phyloP scores from a whole-genome alignment of 345 rosid species.

The Aurinia saxatilis region DNA sequence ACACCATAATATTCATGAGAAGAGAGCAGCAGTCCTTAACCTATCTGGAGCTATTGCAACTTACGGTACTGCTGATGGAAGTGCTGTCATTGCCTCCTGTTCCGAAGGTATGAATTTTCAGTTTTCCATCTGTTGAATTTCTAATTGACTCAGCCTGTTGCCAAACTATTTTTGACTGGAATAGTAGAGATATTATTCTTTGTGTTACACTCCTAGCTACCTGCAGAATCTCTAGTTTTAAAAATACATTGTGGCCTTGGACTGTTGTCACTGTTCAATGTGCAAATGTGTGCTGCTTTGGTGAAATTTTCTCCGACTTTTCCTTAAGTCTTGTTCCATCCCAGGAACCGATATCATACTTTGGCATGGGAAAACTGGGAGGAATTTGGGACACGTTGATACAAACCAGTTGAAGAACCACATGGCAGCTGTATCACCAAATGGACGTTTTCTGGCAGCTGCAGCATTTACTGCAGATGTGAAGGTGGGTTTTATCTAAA shows the following conservation, averaged over 20 bases:
- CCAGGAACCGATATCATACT: constrained; percentile 87
- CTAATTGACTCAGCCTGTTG: background rate
- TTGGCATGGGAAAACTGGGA: constrained; percentile 96
- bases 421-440: constrained; percentile 88
- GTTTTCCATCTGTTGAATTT: background rate
- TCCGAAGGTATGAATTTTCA: constrained; percentile 60
- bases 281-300: background rate
- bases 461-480: constrained; percentile 99
- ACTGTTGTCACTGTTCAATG: background rate
- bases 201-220: background rate
- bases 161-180: background rate
- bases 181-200: background rate
- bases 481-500: constrained; percentile 44
- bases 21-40: constrained; percentile 49
- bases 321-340: constrained; percentile 4
- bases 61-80: constrained; percentile 88
- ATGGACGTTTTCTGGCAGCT: constrained; percentile 96
- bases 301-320: background rate
- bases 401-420: constrained; percentile 92
- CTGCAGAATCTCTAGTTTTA: background rate
- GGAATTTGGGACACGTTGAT: constrained; percentile 70
- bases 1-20: constrained; percentile 68
- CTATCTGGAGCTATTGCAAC: constrained; percentile 67
- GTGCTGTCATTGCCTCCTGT: constrained; percentile 73
- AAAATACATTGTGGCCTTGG: background rate